These are phyloP conservation scores for Gastroboletus turbinatus DNA, from an alignment of 1,284 basidiomycete genomes.

Conservation along the genomic window DNA sequence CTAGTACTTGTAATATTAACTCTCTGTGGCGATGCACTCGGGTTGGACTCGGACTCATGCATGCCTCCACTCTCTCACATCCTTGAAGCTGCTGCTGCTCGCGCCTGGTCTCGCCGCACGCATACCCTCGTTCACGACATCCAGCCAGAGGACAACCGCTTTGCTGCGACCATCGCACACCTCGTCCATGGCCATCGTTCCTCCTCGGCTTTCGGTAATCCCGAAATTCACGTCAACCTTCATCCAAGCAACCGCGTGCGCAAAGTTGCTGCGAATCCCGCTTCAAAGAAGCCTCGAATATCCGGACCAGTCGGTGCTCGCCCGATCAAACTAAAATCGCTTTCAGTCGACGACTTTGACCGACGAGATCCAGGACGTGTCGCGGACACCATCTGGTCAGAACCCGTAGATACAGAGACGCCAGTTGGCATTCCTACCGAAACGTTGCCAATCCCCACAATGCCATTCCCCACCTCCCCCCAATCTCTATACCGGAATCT, in stretches of 20 bases:
- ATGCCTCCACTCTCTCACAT: conserved; percentile 39
- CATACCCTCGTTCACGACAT: background rate
- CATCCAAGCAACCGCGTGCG: background rate
- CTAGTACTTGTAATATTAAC: background rate
- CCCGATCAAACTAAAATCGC: conserved; percentile 10
- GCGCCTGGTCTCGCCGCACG: conserved; percentile 33
- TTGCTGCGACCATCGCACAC: background rate
- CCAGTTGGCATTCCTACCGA: conserved; percentile 7
- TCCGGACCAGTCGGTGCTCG: background rate
- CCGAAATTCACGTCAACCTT: background rate
- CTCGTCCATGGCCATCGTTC: conserved; percentile 29
- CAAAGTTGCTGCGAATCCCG: background rate
- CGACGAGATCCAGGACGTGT: conserved; percentile 16
- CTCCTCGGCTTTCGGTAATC: conserved; percentile 37
- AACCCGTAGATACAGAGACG: conserved; percentile 3
- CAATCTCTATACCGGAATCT: conserved; percentile 47
- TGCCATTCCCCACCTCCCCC: conserved; percentile 23
- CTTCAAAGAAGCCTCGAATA: background rate
- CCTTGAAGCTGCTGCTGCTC: background rate
- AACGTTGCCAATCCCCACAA: background rate
- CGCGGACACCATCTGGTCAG: background rate
- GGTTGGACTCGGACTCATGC: conserved; percentile 41
- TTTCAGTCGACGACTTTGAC: conserved; percentile 7
- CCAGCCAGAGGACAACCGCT: no score
- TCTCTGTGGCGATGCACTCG: conserved; percentile 10